phyloP scores from a whole-genome alignment of 257 asterid genomes.

The Catharanthus roseus region DNA sequence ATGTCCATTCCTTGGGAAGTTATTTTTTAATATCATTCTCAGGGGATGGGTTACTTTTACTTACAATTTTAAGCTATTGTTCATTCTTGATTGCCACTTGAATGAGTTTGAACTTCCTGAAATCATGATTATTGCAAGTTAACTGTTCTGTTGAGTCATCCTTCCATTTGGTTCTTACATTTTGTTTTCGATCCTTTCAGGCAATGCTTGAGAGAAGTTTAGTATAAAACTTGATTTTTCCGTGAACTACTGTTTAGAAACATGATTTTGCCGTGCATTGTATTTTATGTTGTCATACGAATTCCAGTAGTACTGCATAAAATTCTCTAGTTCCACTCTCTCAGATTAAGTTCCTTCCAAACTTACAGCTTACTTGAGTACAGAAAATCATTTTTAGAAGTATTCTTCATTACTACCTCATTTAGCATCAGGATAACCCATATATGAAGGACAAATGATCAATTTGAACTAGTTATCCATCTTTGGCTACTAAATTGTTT shows the following conservation, averaged over 20 bases:
- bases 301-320: not conserved
- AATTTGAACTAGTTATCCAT: not conserved
- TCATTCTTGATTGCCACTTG: not conserved
- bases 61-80: not conserved
- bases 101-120: not conserved
- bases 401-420: not conserved
- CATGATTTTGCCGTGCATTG: not conserved
- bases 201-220: not conserved
- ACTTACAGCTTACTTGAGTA: not conserved
- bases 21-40: not conserved
- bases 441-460: not conserved
- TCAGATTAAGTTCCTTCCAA: not conserved
- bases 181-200: not conserved
- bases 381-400: not conserved
- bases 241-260: not conserved
- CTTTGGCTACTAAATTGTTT: not conserved
- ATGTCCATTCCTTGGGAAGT: not conserved
- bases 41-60: not conserved
- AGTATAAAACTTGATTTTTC: not conserved
- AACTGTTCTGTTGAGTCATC: not conserved
- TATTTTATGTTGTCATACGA: not conserved
- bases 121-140: slow-evolving; percentile 4
- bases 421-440: not conserved
- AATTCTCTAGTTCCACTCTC: not conserved
- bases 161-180: not conserved